phyloP scores from a whole-genome alignment of 2,329 filamentous ascomycete species.

The Cordyceps militaris region DNA sequence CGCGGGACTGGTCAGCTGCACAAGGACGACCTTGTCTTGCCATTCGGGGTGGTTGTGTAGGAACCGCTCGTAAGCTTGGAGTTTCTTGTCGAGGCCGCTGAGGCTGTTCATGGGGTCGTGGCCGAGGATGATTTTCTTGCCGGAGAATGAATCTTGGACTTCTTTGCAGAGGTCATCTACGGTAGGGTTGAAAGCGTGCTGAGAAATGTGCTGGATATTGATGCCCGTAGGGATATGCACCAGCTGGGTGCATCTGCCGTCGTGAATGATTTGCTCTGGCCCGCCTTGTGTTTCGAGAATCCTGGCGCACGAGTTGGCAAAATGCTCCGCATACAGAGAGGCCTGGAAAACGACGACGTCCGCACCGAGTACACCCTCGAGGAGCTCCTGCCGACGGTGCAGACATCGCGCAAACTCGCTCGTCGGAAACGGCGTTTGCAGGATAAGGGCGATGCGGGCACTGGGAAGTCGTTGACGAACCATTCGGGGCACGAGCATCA shows the following conservation, averaged over 20 bases:
- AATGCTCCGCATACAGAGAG: constrained; percentile 90
- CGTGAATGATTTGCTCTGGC: constrained; percentile 53
- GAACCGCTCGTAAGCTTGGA: constrained; percentile 90
- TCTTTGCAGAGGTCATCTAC: constrained; percentile 65
- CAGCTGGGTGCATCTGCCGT: constrained; percentile 80
- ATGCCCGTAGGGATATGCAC: constrained; percentile 96
- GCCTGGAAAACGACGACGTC: constrained; percentile 95
- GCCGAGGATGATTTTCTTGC: constrained; percentile 90
- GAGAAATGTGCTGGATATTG: constrained; percentile 69
- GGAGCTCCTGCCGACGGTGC: constrained; percentile 77
- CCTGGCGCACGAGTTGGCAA: constrained; percentile 86
- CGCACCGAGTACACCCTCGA: constrained; percentile 81
- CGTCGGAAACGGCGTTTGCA: constrained; percentile 91
- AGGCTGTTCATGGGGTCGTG: constrained; percentile 91
- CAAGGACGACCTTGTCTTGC: constrained; percentile 84
- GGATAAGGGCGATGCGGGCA: constrained; percentile 89
- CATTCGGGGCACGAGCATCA: constrained; percentile 82
- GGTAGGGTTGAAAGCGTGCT: constrained; percentile 62
- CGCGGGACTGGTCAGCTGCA: constrained; percentile 88
- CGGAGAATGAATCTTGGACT: constrained; percentile 71
- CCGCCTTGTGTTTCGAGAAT: constrained; percentile 81
- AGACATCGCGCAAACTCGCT: constrained; percentile 91
- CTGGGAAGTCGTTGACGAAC: constrained; percentile 77
- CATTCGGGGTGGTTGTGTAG: constrained; percentile 85
- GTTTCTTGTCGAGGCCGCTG: constrained; percentile 84